phyloP scores from a whole-genome alignment of 192 early-diverging fungal genomes.

The Piromyces sp. region DNA sequence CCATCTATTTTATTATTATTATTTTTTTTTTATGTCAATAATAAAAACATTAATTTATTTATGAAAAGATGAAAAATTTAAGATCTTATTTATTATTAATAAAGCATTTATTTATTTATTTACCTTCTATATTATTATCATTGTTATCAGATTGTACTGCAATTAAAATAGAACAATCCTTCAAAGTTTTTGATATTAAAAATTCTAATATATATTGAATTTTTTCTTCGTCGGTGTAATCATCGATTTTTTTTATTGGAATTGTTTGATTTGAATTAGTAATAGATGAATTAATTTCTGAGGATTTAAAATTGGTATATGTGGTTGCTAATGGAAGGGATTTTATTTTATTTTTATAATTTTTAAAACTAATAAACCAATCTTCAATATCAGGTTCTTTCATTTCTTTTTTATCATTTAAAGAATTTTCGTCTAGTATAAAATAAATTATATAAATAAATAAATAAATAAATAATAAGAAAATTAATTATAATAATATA shows the following conservation, averaged over 20 bases:
- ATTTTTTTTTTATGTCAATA: too few species aligned
- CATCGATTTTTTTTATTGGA: slow-evolving; percentile 5
- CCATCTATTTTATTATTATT: neutral
- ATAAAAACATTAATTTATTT: too few species aligned
- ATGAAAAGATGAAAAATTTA: too few species aligned
- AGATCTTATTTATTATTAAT: too few species aligned
- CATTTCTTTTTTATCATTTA: neutral
- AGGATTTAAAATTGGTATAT: slow-evolving; percentile 3
- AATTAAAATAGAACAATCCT: slow-evolving; percentile 59
- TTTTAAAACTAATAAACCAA: slow-evolving; percentile 12
- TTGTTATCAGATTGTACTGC: slow-evolving; percentile 5
- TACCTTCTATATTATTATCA: neutral
- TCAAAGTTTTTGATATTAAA: slow-evolving; percentile 51
- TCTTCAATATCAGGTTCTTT: slow-evolving; percentile 20
- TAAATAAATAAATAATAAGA: too few species aligned
- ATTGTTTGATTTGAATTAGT: slow-evolving; percentile 2
- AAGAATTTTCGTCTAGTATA: neutral
- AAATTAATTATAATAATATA: too few species aligned
- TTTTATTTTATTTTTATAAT: slow-evolving; percentile 12
- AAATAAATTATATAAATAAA: too few species aligned
- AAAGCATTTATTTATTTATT: neutral
- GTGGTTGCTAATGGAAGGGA: neutral
- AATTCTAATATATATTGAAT: slow-evolving; percentile 43
- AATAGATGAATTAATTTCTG: slow-evolving; percentile 7
- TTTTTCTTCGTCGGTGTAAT: slow-evolving; percentile 1